These are phyloP conservation scores for Arthrobotrys musiformis DNA, from an alignment of 2,329 filamentous ascomycete genomes.

Conservation along the genomic window DNA sequence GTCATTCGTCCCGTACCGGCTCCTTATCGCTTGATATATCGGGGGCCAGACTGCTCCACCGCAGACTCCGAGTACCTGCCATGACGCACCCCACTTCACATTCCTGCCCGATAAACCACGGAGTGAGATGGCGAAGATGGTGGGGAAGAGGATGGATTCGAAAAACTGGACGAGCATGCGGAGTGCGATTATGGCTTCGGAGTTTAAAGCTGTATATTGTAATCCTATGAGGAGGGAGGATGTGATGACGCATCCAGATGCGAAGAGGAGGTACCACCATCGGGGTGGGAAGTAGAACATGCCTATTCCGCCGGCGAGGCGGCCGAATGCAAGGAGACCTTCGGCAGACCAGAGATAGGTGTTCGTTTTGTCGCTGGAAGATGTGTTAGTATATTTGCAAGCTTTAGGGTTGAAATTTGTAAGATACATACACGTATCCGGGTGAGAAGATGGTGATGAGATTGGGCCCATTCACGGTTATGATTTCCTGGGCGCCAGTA, in stretches of 20 bases:
- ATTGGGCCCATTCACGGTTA: conserved; percentile 63
- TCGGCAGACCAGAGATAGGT: conserved; percentile 80
- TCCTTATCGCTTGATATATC: conserved; percentile 43
- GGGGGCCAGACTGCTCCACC: conserved; percentile 77
- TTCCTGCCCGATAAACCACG: conserved; percentile 76
- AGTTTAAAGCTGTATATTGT: conserved; percentile 64
- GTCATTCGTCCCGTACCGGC: conserved; percentile 9
- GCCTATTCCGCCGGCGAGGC: conserved; percentile 74
- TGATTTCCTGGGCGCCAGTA: conserved; percentile 74
- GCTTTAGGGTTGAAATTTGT: conserved; percentile 20
- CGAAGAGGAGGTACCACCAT: conserved; percentile 76
- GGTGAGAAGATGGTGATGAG: conserved; percentile 68
- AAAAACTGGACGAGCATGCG: conserved; percentile 81
- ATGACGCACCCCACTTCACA: conserved; percentile 79
- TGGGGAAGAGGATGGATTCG: conserved; percentile 83
- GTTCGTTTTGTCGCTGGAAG: conserved; percentile 57
- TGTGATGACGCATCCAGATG: conserved; percentile 73
- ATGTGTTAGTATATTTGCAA: conserved; percentile 58
- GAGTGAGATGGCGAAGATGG: conserved; percentile 81
- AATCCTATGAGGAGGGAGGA: conserved; percentile 61
- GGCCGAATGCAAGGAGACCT: conserved; percentile 76
- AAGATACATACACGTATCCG: conserved; percentile 62
- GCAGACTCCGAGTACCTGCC: conserved; percentile 76
- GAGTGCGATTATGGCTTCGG: conserved; percentile 66
- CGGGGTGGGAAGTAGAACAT: conserved; percentile 76